Base-by-base conservation (phyloP, 23 red algal genomes). In the Rhodosorus marinus region DNA sequence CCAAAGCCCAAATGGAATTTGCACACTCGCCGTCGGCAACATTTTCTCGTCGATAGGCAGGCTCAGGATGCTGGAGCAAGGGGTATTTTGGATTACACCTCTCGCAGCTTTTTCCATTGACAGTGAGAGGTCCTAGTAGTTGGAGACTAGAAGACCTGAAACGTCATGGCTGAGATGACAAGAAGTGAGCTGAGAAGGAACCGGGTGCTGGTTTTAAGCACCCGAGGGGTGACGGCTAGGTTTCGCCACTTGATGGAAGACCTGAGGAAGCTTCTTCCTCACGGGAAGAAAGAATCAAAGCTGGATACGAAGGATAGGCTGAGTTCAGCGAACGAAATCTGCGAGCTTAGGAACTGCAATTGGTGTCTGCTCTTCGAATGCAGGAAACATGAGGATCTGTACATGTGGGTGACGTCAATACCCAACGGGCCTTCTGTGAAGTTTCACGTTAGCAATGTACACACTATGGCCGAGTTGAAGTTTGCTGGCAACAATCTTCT, bases 281-380 rank as follows among this genome's bases (percentile, higher is more conserved):
- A 95, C 43, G 61, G 74, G 0, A 83, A 83, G 66, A 75, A 75
- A 45, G 90, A 95, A 54, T 62, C 70, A 24, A 95, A 95, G 52
- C 75, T 95, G 1, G 90, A 95, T 67, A 42, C 77, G 32, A 95
- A 95, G 58, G 78, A 95, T 30, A 68, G 75, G n/a, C 65, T 95
- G n/a, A 43, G 69, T 0, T 45, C 79, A 20, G 79, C 80, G 35
- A 80, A 70, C 54, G 90, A 95, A 76, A 47, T 84, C 23, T 74
- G 74, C 29, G 65, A 95, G 57, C 46, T 79, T 19, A 74, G 77
- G 43, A 38, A 33, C 15, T 95, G 90, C 59, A 55, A 95, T 51
- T 58, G 59, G 15, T 51, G 70, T 32, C 20, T 84, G 0, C 33
- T 95, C 9, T 79, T 95, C 59, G 90, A 95, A 62, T 35, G 68